phyloP scores from a whole-genome alignment of 805 yeast species.

The Ogataea sp. region DNA sequence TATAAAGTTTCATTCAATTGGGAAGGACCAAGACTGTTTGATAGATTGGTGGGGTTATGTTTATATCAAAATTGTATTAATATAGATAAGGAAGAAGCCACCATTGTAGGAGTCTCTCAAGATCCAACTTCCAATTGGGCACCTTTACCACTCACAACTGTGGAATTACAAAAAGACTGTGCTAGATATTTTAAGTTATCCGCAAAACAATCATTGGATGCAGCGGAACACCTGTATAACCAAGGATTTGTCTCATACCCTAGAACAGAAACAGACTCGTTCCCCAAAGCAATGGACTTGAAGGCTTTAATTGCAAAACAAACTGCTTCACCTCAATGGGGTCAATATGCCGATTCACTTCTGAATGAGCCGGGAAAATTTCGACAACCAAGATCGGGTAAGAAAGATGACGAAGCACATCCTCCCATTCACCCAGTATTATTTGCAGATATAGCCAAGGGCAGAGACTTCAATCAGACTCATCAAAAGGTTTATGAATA shows the following conservation, averaged over 20 bases:
- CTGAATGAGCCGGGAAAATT: slow-evolving; percentile 36
- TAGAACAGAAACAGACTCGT: slow-evolving; percentile 92
- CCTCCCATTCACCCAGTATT: slow-evolving; percentile 93
- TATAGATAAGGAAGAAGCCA: slow-evolving; percentile 34
- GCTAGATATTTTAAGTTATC: slow-evolving; percentile 64
- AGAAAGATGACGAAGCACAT: slow-evolving; percentile 89
- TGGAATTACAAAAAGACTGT: slow-evolving; percentile 84
- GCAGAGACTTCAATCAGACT: slow-evolving; percentile 27
- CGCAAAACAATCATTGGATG: slow-evolving; percentile 68
- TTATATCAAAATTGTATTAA: slow-evolving; percentile 63
- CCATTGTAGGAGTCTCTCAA: slow-evolving; percentile 39
- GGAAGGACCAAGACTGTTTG: slow-evolving; percentile 68
- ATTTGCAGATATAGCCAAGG: slow-evolving; percentile 1
- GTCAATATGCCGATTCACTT: slow-evolving; percentile 49
- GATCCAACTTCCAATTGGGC: slow-evolving; percentile 69
- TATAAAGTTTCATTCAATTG: slow-evolving; percentile 48
- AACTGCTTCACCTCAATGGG: slow-evolving; percentile 52
- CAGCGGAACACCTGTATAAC: slow-evolving; percentile 82
- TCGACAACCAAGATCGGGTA: slow-evolving; percentile 69
- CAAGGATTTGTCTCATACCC: slow-evolving; percentile 89
- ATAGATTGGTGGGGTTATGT: slow-evolving; percentile 52
- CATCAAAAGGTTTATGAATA: slow-evolving; percentile 78
- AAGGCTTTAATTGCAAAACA: slow-evolving; percentile 55
- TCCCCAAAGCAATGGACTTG: slow-evolving; percentile 72
- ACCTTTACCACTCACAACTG: slow-evolving; percentile 92